Evolutionary conservation across 2,329 filamentous ascomycete genomes (phyloP), one percentile per base, ranked within the genome.

Genomic region (Graphilbum ipis-grandicollis): DNA sequence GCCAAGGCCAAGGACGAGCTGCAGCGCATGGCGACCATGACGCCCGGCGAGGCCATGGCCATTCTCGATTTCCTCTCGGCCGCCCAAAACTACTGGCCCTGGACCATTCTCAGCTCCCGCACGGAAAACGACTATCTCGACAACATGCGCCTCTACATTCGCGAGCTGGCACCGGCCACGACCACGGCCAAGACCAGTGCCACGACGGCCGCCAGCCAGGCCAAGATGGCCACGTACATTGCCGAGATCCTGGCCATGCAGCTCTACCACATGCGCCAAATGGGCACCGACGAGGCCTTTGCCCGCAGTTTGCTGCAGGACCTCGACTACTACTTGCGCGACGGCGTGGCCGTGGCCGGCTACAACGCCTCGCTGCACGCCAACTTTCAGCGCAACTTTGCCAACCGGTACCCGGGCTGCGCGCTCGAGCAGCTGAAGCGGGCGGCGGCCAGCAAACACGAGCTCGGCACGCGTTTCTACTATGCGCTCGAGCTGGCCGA

Each of bases 31-130:
- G 65, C 69, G 19, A 61, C 68, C 2, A 54, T 86, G 18, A 65
- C 78, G 9, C 65, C 69, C n/a, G 60, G 63, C 25, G 71, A 84
- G 43, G 72, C 77, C 4, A 60, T 85, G 18, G 74, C 80, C 1
- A 75, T 94, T 47, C 65, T 98, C 14, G 77, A 88, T 47, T 96
- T 96, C 52, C 73, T 94, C 28, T 75, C 82, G 3, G 75, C 80
- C 3, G 82, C 88, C 5, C 86, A 94, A 51, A 90, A 93, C 53
- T 82, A 85, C 51, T 96, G 88, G 88, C 80, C 86, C 1, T 93
- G 88, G 83, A 86, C 84, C 2, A 85, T 92, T 39, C 78, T 82
- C 39, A 75, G 79, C 29, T 61, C 93, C 26, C 73, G 79, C 42
- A 76, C 76, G 41, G 80, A 93, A 48, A 66, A 70, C 1, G 62